Base-by-base conservation (phyloP, 352 stramenopile species). In the Elongisporangium prolatum region DNA sequence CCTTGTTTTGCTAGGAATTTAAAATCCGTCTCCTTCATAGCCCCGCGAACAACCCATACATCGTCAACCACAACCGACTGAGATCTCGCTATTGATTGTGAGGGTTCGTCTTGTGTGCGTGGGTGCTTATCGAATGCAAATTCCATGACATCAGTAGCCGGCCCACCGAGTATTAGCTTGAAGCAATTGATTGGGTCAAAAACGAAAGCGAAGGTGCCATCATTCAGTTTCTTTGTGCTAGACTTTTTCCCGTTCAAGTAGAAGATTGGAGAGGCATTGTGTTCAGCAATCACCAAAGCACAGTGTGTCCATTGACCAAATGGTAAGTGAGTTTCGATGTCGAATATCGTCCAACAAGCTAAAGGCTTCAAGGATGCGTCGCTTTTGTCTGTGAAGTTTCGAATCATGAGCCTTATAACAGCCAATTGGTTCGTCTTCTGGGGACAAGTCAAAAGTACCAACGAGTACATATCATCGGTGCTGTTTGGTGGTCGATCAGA, bases 31-130 rank as follows among this genome's bases (percentile, higher is more conserved):
- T 69, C 61, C 0, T 25, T 17, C 49, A 76, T 21, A 22, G 18
- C 5, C 0, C 18, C 24, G 28, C 21, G 21, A 5, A 63, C 37
- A 34, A 81, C 44, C 40, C 63, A 40, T 7, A 80, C 47, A 64
- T 84, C 71, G 13, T 84, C 72, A 18, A 84, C 17, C 18, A 72
- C 54, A 8, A 17, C 34, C 9, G 11, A 44, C 11, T 44, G 34
- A 44, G 34, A 44, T 44, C 34, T 9, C 34, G 3, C 34, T 2
- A 17, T 2, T 0, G 34, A 44, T 44, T 44, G 34, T 44, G 34
- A 44, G 1, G 10, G 1, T 3, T 17, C 9, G 17, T 44, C 34
- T 44, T 44, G 34, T 16, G 1, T 17, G 6, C 2, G 34, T 44
- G 34, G 5, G 34, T 10, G 13, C 13, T 16, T 17, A 3, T 44